Evolutionary conservation across 768 basidiomycete species (phyloP).

Genomic region (Boletus rubroflammeus): DNA sequence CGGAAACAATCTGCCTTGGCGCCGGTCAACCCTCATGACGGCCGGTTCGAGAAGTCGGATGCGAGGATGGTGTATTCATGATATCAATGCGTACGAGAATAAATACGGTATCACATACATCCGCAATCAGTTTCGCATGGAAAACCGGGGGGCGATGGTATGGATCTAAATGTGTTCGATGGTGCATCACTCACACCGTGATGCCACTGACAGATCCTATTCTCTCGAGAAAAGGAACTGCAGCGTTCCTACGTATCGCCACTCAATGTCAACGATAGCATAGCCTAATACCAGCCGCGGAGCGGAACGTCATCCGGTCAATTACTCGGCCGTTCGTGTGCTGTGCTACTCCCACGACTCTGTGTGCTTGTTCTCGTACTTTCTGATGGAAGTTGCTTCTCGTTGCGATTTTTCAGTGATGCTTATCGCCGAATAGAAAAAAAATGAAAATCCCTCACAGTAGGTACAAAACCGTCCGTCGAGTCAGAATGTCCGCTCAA

Average conservation of each 20-base stretch:
- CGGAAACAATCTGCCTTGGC: neutral
- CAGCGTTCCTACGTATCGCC: neutral
- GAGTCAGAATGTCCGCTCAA: neutral
- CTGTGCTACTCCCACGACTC: constrained; percentile 5
- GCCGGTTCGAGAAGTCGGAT: neutral
- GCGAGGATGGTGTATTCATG: neutral
- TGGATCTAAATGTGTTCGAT: neutral
- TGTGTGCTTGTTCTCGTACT: constrained; percentile 13
- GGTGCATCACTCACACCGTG: neutral
- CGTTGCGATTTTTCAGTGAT: neutral
- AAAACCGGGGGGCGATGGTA: neutral
- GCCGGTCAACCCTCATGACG: neutral
- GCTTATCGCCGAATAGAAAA: neutral
- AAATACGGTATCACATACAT: too few species aligned
- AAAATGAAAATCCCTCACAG: constrained; percentile 11
- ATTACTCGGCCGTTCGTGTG: neutral
- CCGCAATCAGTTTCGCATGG: neutral
- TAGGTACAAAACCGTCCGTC: constrained; percentile 3
- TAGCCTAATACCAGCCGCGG: constrained; percentile 20
- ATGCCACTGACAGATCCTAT: neutral
- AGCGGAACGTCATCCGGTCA: neutral
- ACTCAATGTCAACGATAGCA: neutral
- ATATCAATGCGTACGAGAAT: neutral
- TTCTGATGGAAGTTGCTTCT: constrained; percentile 5
- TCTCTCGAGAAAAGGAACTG: neutral